phyloP scores from a whole-genome alignment of 2,329 filamentous ascomycete genomes.

The Arthrobotrys sphaeroides region DNA sequence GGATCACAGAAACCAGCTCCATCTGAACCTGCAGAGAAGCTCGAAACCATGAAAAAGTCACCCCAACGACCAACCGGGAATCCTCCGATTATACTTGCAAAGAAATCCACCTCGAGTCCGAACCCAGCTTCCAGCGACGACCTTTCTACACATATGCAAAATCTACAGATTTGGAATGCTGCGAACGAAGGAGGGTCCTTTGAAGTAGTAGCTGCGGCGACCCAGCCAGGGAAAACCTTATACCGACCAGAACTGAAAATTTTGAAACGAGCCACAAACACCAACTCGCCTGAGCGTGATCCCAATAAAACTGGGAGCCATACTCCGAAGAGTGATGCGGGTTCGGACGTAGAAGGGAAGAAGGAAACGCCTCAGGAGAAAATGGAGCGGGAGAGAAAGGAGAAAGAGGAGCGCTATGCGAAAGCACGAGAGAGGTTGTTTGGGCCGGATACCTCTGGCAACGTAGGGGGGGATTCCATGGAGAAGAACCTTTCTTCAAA shows the following conservation, averaged over 20 bases:
- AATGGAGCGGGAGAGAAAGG: constrained; percentile 53
- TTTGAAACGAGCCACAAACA: constrained; percentile 55
- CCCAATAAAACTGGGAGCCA: constrained; percentile 46
- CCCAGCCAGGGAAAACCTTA: constrained; percentile 55
- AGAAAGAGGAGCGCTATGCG: constrained; percentile 56
- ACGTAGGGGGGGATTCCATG: constrained; percentile 30
- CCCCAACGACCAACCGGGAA: constrained; percentile 1
- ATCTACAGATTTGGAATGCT: constrained; percentile 52
- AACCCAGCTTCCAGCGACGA: constrained; percentile 23
- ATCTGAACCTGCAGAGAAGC: constrained; percentile 6
- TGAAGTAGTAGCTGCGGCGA: constrained; percentile 26
- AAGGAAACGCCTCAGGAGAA: constrained; percentile 52
- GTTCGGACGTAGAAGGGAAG: constrained; percentile 38
- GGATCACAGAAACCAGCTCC: constrained; percentile 23
- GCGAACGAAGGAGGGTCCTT: constrained; percentile 44
- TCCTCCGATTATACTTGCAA: constrained; percentile 30
- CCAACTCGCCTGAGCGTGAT: constrained; percentile 28
- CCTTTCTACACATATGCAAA: constrained; percentile 42
- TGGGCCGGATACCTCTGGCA: constrained; percentile 49
- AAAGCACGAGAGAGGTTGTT: constrained; percentile 57
- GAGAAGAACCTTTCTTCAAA: constrained; percentile 43
- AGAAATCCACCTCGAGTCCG: constrained; percentile 27
- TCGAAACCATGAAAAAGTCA: constrained; percentile 16
- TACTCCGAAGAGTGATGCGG: constrained; percentile 53
- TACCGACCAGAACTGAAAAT: constrained; percentile 58